Evolutionary conservation across 495 filamentous ascomycete species (phyloP).

Genomic region (Xylaria intraflava): DNA sequence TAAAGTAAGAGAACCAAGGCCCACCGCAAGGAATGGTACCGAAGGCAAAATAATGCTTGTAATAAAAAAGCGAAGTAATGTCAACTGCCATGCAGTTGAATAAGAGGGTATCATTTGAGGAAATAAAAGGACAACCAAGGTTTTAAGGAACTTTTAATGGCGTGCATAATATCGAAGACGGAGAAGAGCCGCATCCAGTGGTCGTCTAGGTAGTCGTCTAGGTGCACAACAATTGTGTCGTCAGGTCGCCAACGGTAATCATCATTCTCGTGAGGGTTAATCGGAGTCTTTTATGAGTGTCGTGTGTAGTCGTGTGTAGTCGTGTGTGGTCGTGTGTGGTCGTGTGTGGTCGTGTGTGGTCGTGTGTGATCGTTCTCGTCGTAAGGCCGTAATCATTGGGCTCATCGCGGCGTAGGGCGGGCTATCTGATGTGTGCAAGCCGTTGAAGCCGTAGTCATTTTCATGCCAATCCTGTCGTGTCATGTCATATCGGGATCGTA

Average conservation of each 20-base stretch:
- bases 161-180: not conserved
- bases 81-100: conserved; percentile 9
- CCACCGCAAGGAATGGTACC: not conserved
- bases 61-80: conserved; percentile 6
- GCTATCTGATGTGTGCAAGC: not conserved
- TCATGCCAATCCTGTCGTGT: not conserved
- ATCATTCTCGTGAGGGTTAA: conserved; percentile 1
- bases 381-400: conserved; percentile 7
- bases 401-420: conserved; percentile 3
- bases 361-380: conserved; percentile 7
- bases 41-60: not conserved
- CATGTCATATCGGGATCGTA: not conserved
- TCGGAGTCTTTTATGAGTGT: conserved; percentile 5
- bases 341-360: not conserved
- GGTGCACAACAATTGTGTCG: not conserved
- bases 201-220: not conserved
- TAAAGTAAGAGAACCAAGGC: not conserved
- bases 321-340: not conserved
- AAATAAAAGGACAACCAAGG: not conserved
- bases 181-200: not conserved
- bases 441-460: not conserved
- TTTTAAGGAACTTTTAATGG: not conserved
- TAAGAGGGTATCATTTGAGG: conserved; percentile 24
- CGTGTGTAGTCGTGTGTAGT: too few species aligned
- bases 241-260: not conserved